Base-by-base conservation (phyloP, 2,329 filamentous ascomycete species). In the Aotearoamyces nothofagi region DNA sequence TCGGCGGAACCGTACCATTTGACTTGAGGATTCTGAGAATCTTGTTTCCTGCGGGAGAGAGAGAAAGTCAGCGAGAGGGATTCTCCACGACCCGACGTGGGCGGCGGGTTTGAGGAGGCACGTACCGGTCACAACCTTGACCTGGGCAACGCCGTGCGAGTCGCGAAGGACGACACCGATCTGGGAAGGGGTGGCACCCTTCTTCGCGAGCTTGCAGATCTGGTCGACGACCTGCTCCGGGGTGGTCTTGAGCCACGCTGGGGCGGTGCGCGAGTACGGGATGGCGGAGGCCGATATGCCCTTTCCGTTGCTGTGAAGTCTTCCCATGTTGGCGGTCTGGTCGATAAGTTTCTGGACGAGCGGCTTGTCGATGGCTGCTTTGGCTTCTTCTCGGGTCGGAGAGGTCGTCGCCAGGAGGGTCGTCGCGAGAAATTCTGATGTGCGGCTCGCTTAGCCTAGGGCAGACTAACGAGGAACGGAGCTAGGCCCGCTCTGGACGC, bases 281-380 rank as follows among this genome's bases (percentile, higher is more conserved):
- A 96, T 66, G 54, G 90, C 83, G 41, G 83, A 93, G 66, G 82
- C 65, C 47, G 83, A 84, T 66, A 98, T 98, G 64, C 90, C 92
- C 82, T 96, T 96, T 69, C 90, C 87, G 56, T 94, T 93, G 74
- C 72, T 81, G 78, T 98, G 92, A 78, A 96, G 78, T 72, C 87
- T 78, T 78, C 86, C 83, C 83, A 92, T 92, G 47, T 62, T 80
- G 61, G 53, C 58, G 55, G 48, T 52, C 51, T 50, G 52, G 44
- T 48, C 49, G 50, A 42, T 43, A 41, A 43, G 39, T 31, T 34
- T 33, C 30, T 32, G 28, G 29, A 31, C 24, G 22, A 30, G 31
- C 26, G 30, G 33, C 37, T 50, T 40, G 46, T 39, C 42, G 38
- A 19, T 28, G 37, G 36, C 33, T 41, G 39, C 38, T 35, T 41